A percentile compares a stretch with the other conserved stretches of the same genome.
These are phyloP conservation scores for Lentinula aciculospora DNA, from an alignment of 768 basidiomycete genomes.

Conservation along the genomic window DNA sequence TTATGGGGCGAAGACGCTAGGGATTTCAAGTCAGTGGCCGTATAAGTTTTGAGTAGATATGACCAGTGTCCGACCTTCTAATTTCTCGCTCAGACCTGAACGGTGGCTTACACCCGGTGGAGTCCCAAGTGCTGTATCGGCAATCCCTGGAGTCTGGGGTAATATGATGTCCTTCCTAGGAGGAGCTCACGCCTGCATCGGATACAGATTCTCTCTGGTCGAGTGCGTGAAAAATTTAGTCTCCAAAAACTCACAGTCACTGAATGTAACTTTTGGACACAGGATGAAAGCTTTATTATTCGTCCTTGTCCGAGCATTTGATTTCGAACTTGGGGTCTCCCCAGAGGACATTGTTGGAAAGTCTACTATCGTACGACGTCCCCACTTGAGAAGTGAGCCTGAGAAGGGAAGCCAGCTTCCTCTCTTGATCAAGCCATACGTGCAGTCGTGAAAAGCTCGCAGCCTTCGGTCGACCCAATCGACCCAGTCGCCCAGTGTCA, in stretches of 20 bases:
- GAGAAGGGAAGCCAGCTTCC: conserved; percentile 21
- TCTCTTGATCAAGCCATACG: conserved; percentile 10
- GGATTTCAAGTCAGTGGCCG: conserved; percentile 46
- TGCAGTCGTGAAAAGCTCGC: neutral
- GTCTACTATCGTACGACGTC: conserved; percentile 11
- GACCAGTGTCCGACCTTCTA: neutral
- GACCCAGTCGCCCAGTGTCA: too few relatives aligned
- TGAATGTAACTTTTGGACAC: neutral
- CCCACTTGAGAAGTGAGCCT: conserved; percentile 18
- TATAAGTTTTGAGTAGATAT: neutral
- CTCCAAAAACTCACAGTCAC: neutral
- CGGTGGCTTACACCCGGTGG: conserved; percentile 39
- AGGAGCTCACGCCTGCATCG: conserved; percentile 62
- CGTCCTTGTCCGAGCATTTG: conserved; percentile 43
- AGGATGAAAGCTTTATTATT: conserved; percentile 42
- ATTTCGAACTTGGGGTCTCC: conserved; percentile 49
- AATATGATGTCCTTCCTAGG: conserved; percentile 58
- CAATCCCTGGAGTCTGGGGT: conserved; percentile 58
- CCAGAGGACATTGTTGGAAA: conserved; percentile 34
- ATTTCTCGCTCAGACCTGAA: conserved; percentile 46
- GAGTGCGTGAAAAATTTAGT: conserved; percentile 36
- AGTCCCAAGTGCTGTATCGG: conserved; percentile 33
- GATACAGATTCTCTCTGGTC: conserved; percentile 56
- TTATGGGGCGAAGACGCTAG: conserved; percentile 61
- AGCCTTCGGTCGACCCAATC: too few relatives aligned